Percentiles rank a stretch among this genome's conserved stretches.
These are phyloP conservation scores for Zizania latifolia DNA, from an alignment of 176 grass and related monocot species.

Conservation along the genomic window DNA sequence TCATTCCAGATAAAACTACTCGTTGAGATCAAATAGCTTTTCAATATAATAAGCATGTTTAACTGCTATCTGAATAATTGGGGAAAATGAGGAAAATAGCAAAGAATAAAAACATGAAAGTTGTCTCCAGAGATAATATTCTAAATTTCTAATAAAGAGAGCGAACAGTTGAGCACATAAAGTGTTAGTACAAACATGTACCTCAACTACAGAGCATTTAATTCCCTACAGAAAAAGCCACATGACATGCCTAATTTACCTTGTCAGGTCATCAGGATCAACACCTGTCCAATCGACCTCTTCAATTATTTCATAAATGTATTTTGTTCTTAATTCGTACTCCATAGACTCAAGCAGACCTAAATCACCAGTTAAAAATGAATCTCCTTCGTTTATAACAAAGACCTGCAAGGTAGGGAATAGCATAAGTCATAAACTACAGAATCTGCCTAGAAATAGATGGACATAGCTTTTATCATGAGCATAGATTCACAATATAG, in stretches of 20 bases:
- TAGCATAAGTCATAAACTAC: constrained; percentile 16
- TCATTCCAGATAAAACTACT: no score
- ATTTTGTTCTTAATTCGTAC: constrained; percentile 71
- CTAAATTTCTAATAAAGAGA: no score
- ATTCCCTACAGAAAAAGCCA: not conserved
- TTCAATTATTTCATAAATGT: constrained; percentile 91
- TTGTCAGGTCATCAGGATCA: constrained; percentile 89
- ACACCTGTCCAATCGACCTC: constrained; percentile 57
- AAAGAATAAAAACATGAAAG: no score
- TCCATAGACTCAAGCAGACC: constrained; percentile 83
- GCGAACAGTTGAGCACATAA: no score
- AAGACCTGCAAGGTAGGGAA: constrained; percentile 59
- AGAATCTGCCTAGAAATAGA: constrained; percentile 25
- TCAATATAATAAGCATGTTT: no score
- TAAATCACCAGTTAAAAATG: constrained; percentile 82
- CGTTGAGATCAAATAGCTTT: no score
- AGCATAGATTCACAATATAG: not conserved
- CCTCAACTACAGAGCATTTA: constrained; percentile 14
- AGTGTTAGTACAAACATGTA: not conserved
- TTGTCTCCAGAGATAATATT: no score
- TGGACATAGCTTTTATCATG: constrained; percentile 16
- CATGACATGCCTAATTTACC: constrained; percentile 39
- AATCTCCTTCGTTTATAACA: constrained; percentile 56
- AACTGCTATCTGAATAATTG: no score
- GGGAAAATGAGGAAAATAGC: no score